Percentiles rank a stretch among this genome's conserved stretches.
phyloP scores from a whole-genome alignment of 1,284 basidiomycete genomes.

The Malassezia vespertilionis region DNA sequence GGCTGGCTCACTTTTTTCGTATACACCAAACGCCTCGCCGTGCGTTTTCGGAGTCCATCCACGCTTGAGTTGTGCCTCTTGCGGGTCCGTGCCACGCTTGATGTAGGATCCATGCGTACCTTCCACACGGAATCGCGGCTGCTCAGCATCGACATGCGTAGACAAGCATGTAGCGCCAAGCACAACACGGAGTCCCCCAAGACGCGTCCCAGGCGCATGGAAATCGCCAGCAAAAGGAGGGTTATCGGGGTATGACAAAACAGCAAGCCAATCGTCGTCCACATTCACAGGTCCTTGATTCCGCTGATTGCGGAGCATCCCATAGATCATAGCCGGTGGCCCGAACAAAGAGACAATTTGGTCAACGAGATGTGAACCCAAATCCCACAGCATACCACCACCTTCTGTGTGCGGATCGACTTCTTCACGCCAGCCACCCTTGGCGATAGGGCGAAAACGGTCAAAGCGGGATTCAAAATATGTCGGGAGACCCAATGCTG shows the following conservation, averaged over 20 bases:
- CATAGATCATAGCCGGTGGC: conserved; percentile 31
- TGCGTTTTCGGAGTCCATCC: conserved; percentile 34
- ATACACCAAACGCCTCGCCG: conserved; percentile 35
- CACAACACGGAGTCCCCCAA: conserved; percentile 29
- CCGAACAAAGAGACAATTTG: conserved; percentile 41
- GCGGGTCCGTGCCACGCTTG: conserved; percentile 41
- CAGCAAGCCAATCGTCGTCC: conserved; percentile 43
- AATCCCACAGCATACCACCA: conserved; percentile 43
- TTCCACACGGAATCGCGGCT: conserved; percentile 36
- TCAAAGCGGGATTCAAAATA: conserved; percentile 42
- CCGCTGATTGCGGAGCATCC: conserved; percentile 32
- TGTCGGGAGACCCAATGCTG: conserved; percentile 34
- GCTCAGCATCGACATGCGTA: conserved; percentile 35
- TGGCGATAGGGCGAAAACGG: conserved; percentile 37
- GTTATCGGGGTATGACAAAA: conserved; percentile 28
- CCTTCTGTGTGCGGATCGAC: conserved; percentile 32
- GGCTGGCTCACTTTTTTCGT: conserved; percentile 25
- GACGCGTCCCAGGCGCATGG: conserved; percentile 25
- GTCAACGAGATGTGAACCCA: conserved; percentile 41
- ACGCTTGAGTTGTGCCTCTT: conserved; percentile 41
- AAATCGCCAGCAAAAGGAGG: conserved; percentile 27
- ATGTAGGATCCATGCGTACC: conserved; percentile 37
- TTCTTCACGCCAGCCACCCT: conserved; percentile 44
- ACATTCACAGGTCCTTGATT: conserved; percentile 27
- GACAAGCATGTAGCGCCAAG: conserved; percentile 37